Conservation (phyloP, 2,329 filamentous ascomycete genomes). For the Alternaria sp. region DNA sequence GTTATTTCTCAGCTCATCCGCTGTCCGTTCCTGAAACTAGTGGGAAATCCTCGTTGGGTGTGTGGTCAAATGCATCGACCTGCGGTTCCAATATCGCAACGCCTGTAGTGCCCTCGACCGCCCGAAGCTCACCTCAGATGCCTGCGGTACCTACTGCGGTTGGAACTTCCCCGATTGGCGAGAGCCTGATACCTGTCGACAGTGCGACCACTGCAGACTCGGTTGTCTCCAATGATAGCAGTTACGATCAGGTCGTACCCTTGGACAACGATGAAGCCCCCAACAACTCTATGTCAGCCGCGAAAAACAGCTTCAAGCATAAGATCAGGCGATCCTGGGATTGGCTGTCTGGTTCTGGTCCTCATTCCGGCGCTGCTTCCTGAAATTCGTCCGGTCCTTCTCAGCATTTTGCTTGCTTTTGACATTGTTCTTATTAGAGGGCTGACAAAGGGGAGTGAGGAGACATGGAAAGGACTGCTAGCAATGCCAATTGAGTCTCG, state of each 20-base stretch:
- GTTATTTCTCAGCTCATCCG: neutral
- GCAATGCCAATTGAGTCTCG: neutral
- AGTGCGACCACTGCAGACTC: slow-evolving; percentile 58
- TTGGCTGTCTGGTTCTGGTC: slow-evolving; percentile 19
- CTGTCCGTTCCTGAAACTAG: neutral
- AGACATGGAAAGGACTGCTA: slow-evolving; percentile 4
- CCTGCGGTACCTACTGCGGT: slow-evolving; percentile 73
- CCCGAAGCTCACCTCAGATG: slow-evolving; percentile 4
- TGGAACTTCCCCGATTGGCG: slow-evolving; percentile 92
- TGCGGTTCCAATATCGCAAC: slow-evolving; percentile 23
- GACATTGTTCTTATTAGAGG: neutral
- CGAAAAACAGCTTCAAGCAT: slow-evolving; percentile 18
- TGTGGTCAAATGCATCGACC: slow-evolving; percentile 20
- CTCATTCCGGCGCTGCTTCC: slow-evolving; percentile 12
- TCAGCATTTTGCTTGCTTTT: neutral
- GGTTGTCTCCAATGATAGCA: slow-evolving; percentile 16
- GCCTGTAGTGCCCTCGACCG: slow-evolving; percentile 46
- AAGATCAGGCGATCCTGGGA: slow-evolving; percentile 28
- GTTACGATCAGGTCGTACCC: slow-evolving; percentile 21
- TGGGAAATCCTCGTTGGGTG: neutral
- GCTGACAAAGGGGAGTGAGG: slow-evolving; percentile 20
- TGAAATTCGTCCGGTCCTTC: slow-evolving; percentile 5
- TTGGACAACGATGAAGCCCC: neutral
- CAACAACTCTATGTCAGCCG: neutral
- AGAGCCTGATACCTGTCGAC: slow-evolving; percentile 85